These are phyloP conservation scores for Acanthochlamys bracteata DNA, from an alignment of 106 monocot species.

Conservation along the genomic window DNA sequence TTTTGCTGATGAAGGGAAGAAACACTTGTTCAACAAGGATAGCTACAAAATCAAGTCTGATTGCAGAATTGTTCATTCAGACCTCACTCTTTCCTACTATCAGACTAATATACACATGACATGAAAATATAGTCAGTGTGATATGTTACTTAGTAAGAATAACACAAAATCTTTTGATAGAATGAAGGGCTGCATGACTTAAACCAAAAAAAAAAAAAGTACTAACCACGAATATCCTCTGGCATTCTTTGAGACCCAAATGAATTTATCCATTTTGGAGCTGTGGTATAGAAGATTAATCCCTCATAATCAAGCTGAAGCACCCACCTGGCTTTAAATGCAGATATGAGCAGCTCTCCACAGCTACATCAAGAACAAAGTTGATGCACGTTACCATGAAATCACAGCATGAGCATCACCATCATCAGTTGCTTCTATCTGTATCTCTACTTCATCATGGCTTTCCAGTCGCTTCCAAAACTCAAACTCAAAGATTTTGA, in stretches of 20 bases:
- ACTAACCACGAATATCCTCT: constrained; percentile 14
- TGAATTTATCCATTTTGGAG: constrained; percentile 59
- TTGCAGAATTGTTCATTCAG: too few relatives aligned
- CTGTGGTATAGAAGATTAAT: constrained; percentile 77
- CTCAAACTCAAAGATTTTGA: constrained; percentile 96
- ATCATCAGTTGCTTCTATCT: constrained; percentile 36
- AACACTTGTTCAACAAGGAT: too few relatives aligned
- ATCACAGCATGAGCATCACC: constrained; percentile 79
- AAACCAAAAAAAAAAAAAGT: background rate
- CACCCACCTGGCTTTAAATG: constrained; percentile 68
- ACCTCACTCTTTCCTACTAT: too few relatives aligned
- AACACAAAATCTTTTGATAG: too few relatives aligned
- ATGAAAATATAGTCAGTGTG: too few relatives aligned
- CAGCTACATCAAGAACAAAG: background rate
- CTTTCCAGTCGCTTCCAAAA: constrained; percentile 80
- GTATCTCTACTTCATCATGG: constrained; percentile 46
- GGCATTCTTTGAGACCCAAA: constrained; percentile 1
- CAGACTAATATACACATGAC: too few relatives aligned
- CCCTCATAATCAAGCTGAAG: constrained; percentile 87
- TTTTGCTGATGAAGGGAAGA: too few relatives aligned
- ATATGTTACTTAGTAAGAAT: too few relatives aligned
- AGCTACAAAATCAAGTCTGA: too few relatives aligned
- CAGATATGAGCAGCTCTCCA: constrained; percentile 1
- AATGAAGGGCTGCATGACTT: too few relatives aligned
- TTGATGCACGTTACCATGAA: constrained; percentile 61